Conservation (phyloP, 2,329 filamentous ascomycete genomes). For the Pseudocercospora eumusae region DNA sequence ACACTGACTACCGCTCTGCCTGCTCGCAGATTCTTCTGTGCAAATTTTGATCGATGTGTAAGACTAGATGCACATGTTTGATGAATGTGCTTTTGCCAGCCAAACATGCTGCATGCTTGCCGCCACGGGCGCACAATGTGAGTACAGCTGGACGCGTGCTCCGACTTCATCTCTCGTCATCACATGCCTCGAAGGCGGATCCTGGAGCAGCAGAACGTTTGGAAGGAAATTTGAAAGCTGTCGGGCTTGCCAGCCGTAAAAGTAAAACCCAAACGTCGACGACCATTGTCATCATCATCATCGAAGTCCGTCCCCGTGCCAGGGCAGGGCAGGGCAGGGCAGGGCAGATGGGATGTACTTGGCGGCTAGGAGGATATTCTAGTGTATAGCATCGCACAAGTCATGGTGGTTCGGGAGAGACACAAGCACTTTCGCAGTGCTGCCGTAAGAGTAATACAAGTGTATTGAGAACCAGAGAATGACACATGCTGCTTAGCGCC, state of each 20-base stretch:
- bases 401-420: background rate
- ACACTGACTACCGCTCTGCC: too few relatives aligned
- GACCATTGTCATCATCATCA: background rate
- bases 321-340: too few relatives aligned
- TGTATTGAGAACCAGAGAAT: slow-evolving; percentile 13
- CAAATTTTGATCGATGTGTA: background rate
- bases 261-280: background rate
- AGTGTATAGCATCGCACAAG: background rate
- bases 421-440: slow-evolving; percentile 8
- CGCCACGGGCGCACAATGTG: slow-evolving; percentile 1
- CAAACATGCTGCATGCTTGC: background rate
- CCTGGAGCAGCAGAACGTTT: slow-evolving; percentile 14
- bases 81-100: background rate
- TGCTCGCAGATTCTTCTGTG: background rate
- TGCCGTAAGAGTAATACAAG: slow-evolving; percentile 13
- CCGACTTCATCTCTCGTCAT: background rate
- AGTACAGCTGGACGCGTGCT: background rate
- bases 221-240: slow-evolving; percentile 11
- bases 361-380: background rate
- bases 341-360: background rate
- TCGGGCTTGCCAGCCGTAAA: slow-evolving; percentile 2
- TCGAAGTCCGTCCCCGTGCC: background rate
- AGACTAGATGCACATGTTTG: too few relatives aligned
- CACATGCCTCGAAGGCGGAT: slow-evolving; percentile 1
- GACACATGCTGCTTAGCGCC: slow-evolving; percentile 17